These are phyloP conservation scores for Cercospora canescens DNA, from an alignment of 2,329 filamentous ascomycete genomes.

Conservation along the genomic window DNA sequence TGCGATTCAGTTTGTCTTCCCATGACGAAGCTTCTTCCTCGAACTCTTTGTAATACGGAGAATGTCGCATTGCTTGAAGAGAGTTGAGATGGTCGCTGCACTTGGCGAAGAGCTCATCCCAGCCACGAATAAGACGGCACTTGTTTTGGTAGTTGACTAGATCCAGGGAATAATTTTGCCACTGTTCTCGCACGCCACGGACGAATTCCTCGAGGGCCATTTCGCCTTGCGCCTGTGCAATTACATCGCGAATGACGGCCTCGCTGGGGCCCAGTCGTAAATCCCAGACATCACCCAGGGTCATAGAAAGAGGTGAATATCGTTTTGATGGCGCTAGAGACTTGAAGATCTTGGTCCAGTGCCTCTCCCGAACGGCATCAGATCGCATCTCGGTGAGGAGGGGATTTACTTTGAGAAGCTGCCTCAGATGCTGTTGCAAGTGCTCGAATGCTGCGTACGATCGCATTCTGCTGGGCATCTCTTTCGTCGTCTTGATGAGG, in stretches of 20 bases:
- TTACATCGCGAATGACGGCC: conserved; percentile 85
- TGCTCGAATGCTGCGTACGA: conserved; percentile 99
- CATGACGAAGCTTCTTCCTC: conserved; percentile 94
- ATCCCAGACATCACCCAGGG: conserved; percentile 98
- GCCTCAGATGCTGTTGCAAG: conserved; percentile 85
- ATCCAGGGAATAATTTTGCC: conserved; percentile 92
- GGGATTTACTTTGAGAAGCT: conserved; percentile 86
- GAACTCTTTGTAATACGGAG: conserved; percentile 98
- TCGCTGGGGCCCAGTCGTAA: conserved; percentile 87
- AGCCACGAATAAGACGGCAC: conserved; percentile 92
- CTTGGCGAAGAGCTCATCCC: conserved; percentile 97
- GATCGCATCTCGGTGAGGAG: conserved; percentile 90
- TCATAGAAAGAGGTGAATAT: conserved; percentile 92
- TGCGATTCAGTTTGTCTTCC: conserved; percentile 97
- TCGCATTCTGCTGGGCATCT: conserved; percentile 98
- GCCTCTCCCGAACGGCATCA: conserved; percentile 91
- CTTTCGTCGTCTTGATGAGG: conserved; percentile 95
- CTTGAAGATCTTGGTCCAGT: conserved; percentile 99
- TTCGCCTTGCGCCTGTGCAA: conserved; percentile 93
- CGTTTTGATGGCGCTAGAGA: conserved; percentile 87
- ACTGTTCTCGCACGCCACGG: conserved; percentile 92
- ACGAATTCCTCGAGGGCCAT: conserved; percentile 98
- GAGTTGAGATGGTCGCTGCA: conserved; percentile 98
- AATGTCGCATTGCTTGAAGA: conserved; percentile 97
- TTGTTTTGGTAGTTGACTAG: conserved; percentile 98